phyloP scores from a whole-genome alignment of 2,329 filamentous ascomycete species.

The Pseudocercospora crystallina region DNA sequence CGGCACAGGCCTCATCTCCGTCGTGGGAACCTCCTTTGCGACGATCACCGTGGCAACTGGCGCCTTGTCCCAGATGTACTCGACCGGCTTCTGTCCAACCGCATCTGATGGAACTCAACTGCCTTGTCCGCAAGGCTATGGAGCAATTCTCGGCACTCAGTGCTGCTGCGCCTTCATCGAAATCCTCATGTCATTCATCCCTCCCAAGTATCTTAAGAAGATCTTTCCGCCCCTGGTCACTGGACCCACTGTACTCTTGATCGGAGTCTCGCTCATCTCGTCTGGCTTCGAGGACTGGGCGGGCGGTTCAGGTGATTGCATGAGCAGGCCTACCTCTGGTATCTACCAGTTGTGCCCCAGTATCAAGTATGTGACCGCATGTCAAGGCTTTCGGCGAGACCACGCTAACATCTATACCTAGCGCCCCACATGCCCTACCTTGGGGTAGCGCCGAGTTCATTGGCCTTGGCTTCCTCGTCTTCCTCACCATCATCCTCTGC shows the following conservation, averaged over 20 bases:
- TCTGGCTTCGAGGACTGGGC: constrained; percentile 77
- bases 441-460: constrained; percentile 81
- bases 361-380: constrained; percentile 40
- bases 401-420: too few species aligned
- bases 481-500: constrained; percentile 74
- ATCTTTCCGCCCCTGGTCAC: constrained; percentile 78
- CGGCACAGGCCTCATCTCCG: constrained; percentile 77
- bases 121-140: constrained; percentile 75
- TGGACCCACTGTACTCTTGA: constrained; percentile 66
- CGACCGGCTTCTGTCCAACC: constrained; percentile 64
- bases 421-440: constrained; percentile 66
- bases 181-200: constrained; percentile 72
- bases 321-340: constrained; percentile 45
- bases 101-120: constrained; percentile 63
- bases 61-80: constrained; percentile 75
- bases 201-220: constrained; percentile 61
- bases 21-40: constrained; percentile 75
- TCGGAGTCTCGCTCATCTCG: constrained; percentile 70
- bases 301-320: constrained; percentile 65
- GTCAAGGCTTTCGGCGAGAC: too few species aligned
- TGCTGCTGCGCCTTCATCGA: constrained; percentile 58
- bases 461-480: constrained; percentile 76
- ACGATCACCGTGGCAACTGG: constrained; percentile 73
- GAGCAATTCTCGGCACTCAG: constrained; percentile 68
- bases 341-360: constrained; percentile 66